Percentiles rank a stretch among this genome's conserved stretches.
Conservation (phyloP, 1,284 basidiomycete genomes). For the Farysia itapuensis region DNA sequence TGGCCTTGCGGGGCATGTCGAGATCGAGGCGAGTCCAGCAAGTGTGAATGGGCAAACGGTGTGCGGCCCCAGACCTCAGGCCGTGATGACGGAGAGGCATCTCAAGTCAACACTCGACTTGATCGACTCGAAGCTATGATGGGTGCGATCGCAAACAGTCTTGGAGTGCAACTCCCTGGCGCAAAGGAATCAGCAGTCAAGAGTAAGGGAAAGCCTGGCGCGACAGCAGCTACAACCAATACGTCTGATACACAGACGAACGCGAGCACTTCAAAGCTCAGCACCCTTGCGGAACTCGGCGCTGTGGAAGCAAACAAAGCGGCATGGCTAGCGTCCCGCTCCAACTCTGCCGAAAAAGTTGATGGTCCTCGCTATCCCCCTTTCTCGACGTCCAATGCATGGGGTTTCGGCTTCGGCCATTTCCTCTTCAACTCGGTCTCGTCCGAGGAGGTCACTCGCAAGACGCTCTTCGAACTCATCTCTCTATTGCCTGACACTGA, state of each 20-base stretch:
- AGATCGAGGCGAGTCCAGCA: slow-evolving; percentile 40
- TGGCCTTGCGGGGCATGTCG: slow-evolving; percentile 45
- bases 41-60: slow-evolving; percentile 52
- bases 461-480: slow-evolving; percentile 31
- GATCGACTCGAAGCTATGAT: slow-evolving; percentile 42
- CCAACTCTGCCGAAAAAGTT: neutral
- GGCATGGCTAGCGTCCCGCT: neutral
- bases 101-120: slow-evolving; percentile 33
- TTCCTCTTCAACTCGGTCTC: slow-evolving; percentile 22
- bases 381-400: slow-evolving; percentile 9
- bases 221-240: neutral
- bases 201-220: neutral
- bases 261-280: slow-evolving; percentile 21
- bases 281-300: slow-evolving; percentile 36
- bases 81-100: slow-evolving; percentile 28
- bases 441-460: slow-evolving; percentile 20
- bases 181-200: neutral
- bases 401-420: slow-evolving; percentile 39
- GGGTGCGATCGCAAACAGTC: slow-evolving; percentile 27
- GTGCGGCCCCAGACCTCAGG: slow-evolving; percentile 41
- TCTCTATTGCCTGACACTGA: slow-evolving; percentile 21
- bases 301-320: slow-evolving; percentile 24
- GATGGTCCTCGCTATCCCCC: neutral
- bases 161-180: slow-evolving; percentile 33
- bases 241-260: neutral